Percentiles rank a stretch among this genome's conserved stretches.
Conservation (phyloP, 306 rosid genomes). For the Citrullus colocynthis region DNA sequence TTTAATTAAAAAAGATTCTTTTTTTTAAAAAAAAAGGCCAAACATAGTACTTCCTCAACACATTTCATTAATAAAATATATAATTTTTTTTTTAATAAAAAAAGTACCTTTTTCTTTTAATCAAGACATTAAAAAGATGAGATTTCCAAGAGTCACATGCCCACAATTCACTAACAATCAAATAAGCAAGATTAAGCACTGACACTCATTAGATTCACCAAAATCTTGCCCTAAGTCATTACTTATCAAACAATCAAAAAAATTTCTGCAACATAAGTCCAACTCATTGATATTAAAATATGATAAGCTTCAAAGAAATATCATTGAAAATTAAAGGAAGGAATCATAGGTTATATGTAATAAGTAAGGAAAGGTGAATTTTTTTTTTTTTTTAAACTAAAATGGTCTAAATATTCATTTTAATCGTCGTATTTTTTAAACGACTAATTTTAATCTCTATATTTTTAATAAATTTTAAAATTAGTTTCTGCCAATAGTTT, state of each 20-base stretch:
- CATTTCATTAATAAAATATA: not conserved
- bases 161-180: not conserved
- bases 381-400: no score
- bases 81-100: no score
- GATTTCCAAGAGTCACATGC: slow-evolving; percentile 7
- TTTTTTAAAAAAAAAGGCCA: not conserved
- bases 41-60: not conserved
- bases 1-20: not conserved
- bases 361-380: not conserved
- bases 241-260: not conserved
- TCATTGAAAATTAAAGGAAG: not conserved
- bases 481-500: no score
- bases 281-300: not conserved
- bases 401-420: no score
- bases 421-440: no score
- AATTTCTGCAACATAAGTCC: not conserved
- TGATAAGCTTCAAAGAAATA: not conserved
- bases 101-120: not conserved
- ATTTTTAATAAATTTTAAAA: no score
- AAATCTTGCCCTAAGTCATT: not conserved
- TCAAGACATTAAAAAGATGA: not conserved
- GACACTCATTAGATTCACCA: slow-evolving; percentile 8
- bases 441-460: no score
- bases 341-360: not conserved
- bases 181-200: not conserved